phyloP scores from a whole-genome alignment of 1,284 basidiomycete genomes.

The Irpex sp. region DNA sequence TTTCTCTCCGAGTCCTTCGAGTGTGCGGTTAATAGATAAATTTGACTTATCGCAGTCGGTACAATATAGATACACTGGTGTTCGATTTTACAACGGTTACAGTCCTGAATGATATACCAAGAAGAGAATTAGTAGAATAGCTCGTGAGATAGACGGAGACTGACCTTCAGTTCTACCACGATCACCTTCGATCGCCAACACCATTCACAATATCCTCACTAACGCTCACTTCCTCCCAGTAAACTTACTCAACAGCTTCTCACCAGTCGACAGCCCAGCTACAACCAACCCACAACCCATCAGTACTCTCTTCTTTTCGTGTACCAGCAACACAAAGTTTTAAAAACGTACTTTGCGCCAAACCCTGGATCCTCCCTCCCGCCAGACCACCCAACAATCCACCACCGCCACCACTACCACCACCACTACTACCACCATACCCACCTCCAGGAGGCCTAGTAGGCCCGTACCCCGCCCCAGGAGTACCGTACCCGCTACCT shows the following conservation, averaged over 20 bases:
- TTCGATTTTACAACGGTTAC: too few relatives aligned
- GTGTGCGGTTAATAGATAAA: too few relatives aligned
- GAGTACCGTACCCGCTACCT: background rate
- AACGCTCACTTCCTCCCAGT: conserved; percentile 3
- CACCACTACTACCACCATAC: background rate
- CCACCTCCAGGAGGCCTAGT: background rate
- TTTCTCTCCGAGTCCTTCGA: too few relatives aligned
- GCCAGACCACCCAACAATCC: background rate
- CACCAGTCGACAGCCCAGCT: conserved; percentile 13
- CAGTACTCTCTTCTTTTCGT: background rate
- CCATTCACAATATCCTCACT: too few relatives aligned
- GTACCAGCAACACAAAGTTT: background rate
- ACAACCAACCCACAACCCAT: background rate
- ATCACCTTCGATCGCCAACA: too few relatives aligned
- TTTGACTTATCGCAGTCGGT: too few relatives aligned
- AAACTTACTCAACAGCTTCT: conserved; percentile 18
- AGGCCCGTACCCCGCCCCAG: background rate
- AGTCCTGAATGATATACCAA: too few relatives aligned
- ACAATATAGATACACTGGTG: too few relatives aligned
- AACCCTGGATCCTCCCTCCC: conserved; percentile 13
- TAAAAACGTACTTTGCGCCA: conserved; percentile 19
- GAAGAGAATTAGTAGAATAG: too few relatives aligned
- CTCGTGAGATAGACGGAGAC: too few relatives aligned
- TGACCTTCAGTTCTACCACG: too few relatives aligned
- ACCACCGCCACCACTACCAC: background rate